Evolutionary conservation across 73 alveolate genomes (phyloP).

Genomic region (Paraurostyla sp.): DNA sequence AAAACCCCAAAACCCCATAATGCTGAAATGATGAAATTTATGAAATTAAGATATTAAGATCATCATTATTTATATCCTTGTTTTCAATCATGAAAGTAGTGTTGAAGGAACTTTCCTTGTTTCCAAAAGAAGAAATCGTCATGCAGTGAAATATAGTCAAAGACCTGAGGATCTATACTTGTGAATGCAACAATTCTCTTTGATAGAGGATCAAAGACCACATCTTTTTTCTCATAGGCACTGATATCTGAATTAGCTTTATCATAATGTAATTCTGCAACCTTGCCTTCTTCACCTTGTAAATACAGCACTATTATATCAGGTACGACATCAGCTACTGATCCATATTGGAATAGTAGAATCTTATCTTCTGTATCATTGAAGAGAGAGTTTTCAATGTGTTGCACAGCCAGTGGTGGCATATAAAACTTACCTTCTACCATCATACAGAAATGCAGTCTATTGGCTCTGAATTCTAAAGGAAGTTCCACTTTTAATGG

Average conservation of each 20-base stretch:
- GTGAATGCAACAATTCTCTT: conserved; percentile 49
- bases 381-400: conserved; percentile 12
- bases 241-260: conserved; percentile 43
- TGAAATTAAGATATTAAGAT: too few relatives aligned
- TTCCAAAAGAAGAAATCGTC: conserved; percentile 46
- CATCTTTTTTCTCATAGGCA: conserved; percentile 44
- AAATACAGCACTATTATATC: conserved; percentile 30
- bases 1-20: too few relatives aligned
- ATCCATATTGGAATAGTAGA: conserved; percentile 23
- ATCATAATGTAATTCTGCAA: conserved; percentile 45
- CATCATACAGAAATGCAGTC: conserved; percentile 31
- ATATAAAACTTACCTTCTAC: conserved; percentile 43
- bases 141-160: conserved; percentile 12
- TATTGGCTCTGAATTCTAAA: neutral
- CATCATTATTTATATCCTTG: too few relatives aligned
- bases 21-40: too few relatives aligned
- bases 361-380: conserved; percentile 39
- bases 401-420: conserved; percentile 32
- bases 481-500: neutral
- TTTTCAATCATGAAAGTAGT: neutral
- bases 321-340: conserved; percentile 28
- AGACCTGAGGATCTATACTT: conserved; percentile 4
- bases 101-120: conserved; percentile 32
- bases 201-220: conserved; percentile 39
- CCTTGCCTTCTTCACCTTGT: neutral